These are phyloP conservation scores for Giardia muris DNA, from an alignment of 208 protist genomes.

Conservation along the genomic window DNA sequence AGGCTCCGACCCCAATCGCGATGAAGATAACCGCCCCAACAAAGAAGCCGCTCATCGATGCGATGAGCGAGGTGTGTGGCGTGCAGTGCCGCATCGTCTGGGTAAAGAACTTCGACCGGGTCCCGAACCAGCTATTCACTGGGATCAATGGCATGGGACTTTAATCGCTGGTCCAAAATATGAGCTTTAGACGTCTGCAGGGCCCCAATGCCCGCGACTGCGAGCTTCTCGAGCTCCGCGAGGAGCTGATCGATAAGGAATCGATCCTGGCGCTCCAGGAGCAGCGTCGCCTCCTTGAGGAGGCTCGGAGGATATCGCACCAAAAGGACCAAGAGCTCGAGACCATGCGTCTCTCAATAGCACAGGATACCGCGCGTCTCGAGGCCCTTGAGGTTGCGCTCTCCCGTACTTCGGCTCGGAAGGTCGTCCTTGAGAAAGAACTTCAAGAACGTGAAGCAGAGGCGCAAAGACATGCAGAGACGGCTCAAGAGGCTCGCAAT, in stretches of 20 bases:
- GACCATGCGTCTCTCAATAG: not conserved
- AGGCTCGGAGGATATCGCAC: not conserved
- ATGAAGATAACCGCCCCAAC: not conserved
- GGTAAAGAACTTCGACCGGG: not conserved
- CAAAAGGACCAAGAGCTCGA: not conserved
- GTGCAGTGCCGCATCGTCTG: not conserved
- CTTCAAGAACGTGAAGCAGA: not conserved
- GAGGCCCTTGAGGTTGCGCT: not conserved
- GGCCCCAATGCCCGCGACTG: not conserved
- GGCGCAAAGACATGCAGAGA: not conserved
- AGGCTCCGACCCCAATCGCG: not conserved
- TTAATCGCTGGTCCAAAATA: too few relatives aligned
- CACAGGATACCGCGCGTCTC: not conserved
- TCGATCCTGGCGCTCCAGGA: not conserved
- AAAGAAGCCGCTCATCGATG: not conserved
- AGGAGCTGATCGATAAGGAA: conserved; percentile 13
- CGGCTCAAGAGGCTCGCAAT: not conserved
- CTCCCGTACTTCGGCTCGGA: not conserved
- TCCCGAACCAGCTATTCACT: not conserved
- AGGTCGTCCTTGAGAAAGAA: not conserved
- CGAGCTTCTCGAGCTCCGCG: not conserved
- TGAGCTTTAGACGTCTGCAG: not conserved
- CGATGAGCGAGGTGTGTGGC: not conserved
- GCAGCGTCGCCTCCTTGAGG: not conserved
- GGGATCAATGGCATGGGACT: not conserved